Percentiles rank a stretch among this genome's conserved stretches.
Evolutionary conservation across 257 asterid genomes (phyloP).

Genomic region (Anisodus tanguticus): DNA sequence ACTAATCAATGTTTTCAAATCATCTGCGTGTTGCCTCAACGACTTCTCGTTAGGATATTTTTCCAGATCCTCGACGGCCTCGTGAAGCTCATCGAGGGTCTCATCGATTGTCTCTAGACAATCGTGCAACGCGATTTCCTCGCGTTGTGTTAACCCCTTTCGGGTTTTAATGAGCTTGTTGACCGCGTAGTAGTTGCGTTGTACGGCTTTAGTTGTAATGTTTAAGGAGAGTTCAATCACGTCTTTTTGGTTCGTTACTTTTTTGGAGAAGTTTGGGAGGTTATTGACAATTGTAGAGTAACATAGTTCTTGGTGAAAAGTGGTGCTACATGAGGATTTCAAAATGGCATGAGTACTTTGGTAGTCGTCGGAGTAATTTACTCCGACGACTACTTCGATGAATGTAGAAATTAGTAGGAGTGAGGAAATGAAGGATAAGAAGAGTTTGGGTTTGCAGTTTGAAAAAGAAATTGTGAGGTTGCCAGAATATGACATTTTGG

Average conservation of each 20-base stretch:
- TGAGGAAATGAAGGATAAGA: conserved; percentile 29
- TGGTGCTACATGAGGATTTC: conserved; percentile 63
- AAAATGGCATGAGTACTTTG: conserved; percentile 45
- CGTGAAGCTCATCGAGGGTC: conserved; percentile 60
- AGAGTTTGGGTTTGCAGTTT: conserved; percentile 21
- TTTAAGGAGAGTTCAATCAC: conserved; percentile 60
- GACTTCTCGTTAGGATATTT: conserved; percentile 49
- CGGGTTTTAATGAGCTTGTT: conserved; percentile 42
- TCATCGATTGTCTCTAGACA: conserved; percentile 62
- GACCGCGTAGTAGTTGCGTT: conserved; percentile 56
- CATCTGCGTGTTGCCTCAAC: conserved; percentile 45
- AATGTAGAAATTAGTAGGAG: conserved; percentile 28
- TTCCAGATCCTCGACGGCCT: conserved; percentile 37
- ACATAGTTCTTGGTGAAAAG: conserved; percentile 71
- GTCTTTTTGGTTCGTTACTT: conserved; percentile 48
- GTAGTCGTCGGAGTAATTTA: neutral
- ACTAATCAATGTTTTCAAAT: conserved; percentile 48
- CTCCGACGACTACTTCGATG: conserved; percentile 30
- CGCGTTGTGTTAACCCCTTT: conserved; percentile 49
- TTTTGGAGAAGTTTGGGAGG: conserved; percentile 29
- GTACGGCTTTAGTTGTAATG: conserved; percentile 59
- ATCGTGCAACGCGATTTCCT: conserved; percentile 61
- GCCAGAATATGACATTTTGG: conserved; percentile 33
- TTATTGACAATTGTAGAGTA: conserved; percentile 48
- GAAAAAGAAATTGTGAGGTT: neutral